phyloP scores from a whole-genome alignment of 495 filamentous ascomycete genomes.

The Tuber melanosporum region DNA sequence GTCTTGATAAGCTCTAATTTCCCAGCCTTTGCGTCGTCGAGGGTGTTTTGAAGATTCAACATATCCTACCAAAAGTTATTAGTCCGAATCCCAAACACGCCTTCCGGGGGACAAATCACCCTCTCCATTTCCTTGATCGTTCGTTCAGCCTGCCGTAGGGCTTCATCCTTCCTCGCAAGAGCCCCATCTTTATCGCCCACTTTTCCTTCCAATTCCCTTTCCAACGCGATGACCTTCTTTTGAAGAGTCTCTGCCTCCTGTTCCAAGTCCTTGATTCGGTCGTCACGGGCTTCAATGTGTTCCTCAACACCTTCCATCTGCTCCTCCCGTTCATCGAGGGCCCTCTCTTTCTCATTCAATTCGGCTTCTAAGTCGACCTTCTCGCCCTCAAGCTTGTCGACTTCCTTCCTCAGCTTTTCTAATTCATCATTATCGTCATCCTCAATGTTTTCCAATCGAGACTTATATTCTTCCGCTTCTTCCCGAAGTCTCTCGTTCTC shows the following conservation, averaged over 20 bases:
- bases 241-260: constrained; percentile 27
- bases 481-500: constrained; percentile 57
- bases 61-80: constrained; percentile 2
- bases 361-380: constrained; percentile 58
- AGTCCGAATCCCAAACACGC: neutral
- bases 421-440: constrained; percentile 62
- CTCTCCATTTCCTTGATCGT: constrained; percentile 37
- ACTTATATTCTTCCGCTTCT: constrained; percentile 62
- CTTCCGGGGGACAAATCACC: constrained; percentile 12
- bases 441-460: constrained; percentile 56
- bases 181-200: constrained; percentile 23
- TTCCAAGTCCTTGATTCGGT: constrained; percentile 32
- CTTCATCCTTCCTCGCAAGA: constrained; percentile 31
- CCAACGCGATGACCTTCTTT: constrained; percentile 22
- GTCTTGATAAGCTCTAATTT: constrained; percentile 26
- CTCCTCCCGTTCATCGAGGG: constrained; percentile 55
- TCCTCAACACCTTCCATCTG: constrained; percentile 53
- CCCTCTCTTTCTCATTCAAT: constrained; percentile 56
- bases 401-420: constrained; percentile 54
- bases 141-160: constrained; percentile 29
- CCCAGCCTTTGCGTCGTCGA: constrained; percentile 30
- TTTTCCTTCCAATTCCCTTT: constrained; percentile 48
- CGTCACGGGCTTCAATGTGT: constrained; percentile 49
- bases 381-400: constrained; percentile 52
- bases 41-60: constrained; percentile 27